Evolutionary conservation across 345 rosid genomes (phyloP), one percentile per base, ranked within the genome.

Genomic region (Capsella bursapastoris): DNA sequence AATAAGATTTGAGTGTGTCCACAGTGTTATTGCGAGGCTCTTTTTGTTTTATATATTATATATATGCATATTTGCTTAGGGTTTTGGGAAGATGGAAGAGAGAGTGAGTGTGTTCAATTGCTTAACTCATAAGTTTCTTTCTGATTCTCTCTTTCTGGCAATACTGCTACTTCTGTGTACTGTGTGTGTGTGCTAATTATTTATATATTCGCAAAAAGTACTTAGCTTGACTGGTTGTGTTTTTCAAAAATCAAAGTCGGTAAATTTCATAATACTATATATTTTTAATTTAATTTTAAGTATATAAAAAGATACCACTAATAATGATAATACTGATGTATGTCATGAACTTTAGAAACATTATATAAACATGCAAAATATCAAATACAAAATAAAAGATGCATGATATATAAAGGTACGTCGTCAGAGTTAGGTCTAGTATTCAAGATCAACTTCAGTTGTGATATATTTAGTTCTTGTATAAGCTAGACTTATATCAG

Each of bases 51-150:
- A 37, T 59, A 77, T 58, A 77, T 64, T 50, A 64, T 47, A 47
- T 61, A 73, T 22, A 22, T 22, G 22, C 7, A 71, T 41, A 66
- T 57, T 66, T 66, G 51, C 34, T 78, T 78, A 72, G 73, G 77
- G 81, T 66, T 78, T 78, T 66, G 68, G 22, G 73, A 72, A 72
- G 73, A 44, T 71, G 58, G 77, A 78, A 44, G 57, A 66, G 57
- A 66, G 77, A 71, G 77, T 47, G 57, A 66, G 64, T 50, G 52
- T 59, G 52, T 34, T 10, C 27, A 31, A 65, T 78, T 78, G 73
- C 81, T 78, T 78, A 78, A 78, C 77, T 60, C 73, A 59, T 78
- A 78, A 78, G 81, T 66, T 78, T 78, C 77, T 78, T 43, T 50
- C 0, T 38, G 80, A 71, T 71, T 71, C 72, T 62, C 65, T 65